phyloP scores from a whole-genome alignment of 176 grass and related monocot species.

The Neostapfia colusana region DNA sequence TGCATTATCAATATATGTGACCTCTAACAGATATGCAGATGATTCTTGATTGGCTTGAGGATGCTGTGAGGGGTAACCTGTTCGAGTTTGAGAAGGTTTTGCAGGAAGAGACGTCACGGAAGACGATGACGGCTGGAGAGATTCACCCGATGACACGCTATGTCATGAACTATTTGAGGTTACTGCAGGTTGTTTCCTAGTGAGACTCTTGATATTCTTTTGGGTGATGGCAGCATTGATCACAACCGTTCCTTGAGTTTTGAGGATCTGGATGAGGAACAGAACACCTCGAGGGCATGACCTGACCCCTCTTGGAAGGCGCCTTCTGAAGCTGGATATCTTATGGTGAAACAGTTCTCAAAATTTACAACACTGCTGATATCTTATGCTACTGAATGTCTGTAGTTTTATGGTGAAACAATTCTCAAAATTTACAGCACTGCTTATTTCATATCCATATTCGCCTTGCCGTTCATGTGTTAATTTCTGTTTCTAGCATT shows the following conservation, averaged over 20 bases:
- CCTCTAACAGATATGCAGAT: too few relatives aligned
- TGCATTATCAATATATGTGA: too few relatives aligned
- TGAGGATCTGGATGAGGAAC: slow-evolving; percentile 52
- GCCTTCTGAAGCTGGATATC: slow-evolving; percentile 66
- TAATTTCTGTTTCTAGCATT: not conserved
- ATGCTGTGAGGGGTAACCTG: slow-evolving; percentile 71
- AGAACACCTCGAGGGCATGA: slow-evolving; percentile 64
- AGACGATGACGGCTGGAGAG: slow-evolving; percentile 62
- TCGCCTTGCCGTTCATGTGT: not conserved
- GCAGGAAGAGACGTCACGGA: slow-evolving; percentile 69
- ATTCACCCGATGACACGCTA: slow-evolving; percentile 94
- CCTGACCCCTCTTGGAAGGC: slow-evolving; percentile 61
- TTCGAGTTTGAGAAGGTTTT: slow-evolving; percentile 79
- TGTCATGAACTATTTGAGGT: slow-evolving; percentile 90
- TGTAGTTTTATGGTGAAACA: not conserved
- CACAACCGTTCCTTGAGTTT: slow-evolving; percentile 16
- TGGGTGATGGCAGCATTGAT: slow-evolving; percentile 50
- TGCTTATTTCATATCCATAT: not conserved
- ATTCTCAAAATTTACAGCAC: not conserved
- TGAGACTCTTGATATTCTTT: slow-evolving; percentile 61
- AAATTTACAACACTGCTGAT: slow-evolving; percentile 31
- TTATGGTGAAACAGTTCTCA: slow-evolving; percentile 27
- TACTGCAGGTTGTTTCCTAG: slow-evolving; percentile 77
- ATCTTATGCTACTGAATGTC: slow-evolving; percentile 45
- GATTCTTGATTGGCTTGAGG: slow-evolving; percentile 71